A percentile compares a stretch with the other conserved stretches of the same genome.
phyloP scores from a whole-genome alignment of 345 rosid genomes.

The Nephelium lappaceum region DNA sequence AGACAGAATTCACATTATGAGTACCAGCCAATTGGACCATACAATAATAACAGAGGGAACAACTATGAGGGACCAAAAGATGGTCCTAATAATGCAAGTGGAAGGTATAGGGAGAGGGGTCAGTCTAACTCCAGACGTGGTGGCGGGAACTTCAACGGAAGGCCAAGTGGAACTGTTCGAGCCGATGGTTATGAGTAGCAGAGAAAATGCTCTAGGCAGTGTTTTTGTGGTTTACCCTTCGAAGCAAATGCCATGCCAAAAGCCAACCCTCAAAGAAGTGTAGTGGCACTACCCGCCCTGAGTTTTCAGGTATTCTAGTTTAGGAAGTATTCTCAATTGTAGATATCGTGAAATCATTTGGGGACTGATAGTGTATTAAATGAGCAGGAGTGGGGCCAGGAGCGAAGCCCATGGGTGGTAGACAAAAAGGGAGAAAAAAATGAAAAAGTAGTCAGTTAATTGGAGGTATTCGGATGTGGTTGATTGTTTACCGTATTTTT shows the following conservation, averaged over 20 bases:
- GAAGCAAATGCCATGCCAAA: conserved; percentile 3
- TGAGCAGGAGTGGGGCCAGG: conserved; percentile 48
- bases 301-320: conserved; percentile 37
- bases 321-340: conserved; percentile 26
- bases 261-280: conserved; percentile 1
- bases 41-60: conserved; percentile 37
- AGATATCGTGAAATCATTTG: conserved; percentile 14
- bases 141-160: conserved; percentile 51
- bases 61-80: conserved; percentile 54
- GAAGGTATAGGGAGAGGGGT: conserved; percentile 71
- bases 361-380: conserved; percentile 30
- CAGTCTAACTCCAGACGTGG: conserved; percentile 62
- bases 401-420: conserved; percentile 24
- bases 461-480: conserved; percentile 28
- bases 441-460: conserved; percentile 1
- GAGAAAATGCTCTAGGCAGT: conserved; percentile 23
- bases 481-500: conserved; percentile 18
- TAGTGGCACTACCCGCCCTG: conserved; percentile 17
- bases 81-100: conserved; percentile 47
- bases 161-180: conserved; percentile 46
- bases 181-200: conserved; percentile 46
- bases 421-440: not conserved
- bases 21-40: conserved; percentile 79
- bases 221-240: not conserved
- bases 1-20: conserved; percentile 67